Base-by-base conservation (phyloP, 2,329 filamentous ascomycete genomes). In the Trichoderma polysporum region DNA sequence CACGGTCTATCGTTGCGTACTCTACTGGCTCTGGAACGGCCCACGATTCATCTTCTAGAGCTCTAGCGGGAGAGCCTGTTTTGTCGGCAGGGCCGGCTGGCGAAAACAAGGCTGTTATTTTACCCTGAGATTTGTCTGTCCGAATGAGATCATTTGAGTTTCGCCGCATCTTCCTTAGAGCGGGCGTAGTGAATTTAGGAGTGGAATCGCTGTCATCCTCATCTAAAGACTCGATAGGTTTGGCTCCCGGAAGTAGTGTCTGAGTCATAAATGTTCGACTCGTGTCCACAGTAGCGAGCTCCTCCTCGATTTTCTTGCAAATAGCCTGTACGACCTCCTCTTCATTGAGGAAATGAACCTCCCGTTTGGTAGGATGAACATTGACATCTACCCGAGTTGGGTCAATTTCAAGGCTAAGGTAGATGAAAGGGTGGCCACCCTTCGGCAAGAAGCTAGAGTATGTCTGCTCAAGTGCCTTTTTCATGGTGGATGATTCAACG, bases 281-380 rank as follows among this genome's bases (percentile, higher is more conserved):
- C 25, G 91, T 94, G 76, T 99, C 95, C 7, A 98, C 94, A 58
- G 90, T 90, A 12, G 93, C 91, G 4, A 99, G 85, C 71, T 90
- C 90, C 9, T 87, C 84, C 61, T 91, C 87, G 25, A 99, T 91
- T 62, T 91, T 87, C 68, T 90, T 87, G 79, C 94, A 97, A 4
- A 99, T 89, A 15, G 87, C 86, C 70, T 95, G 91, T 54, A 95
- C 91, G 53, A 99, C 97, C 72, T 99, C 95, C 70, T 99, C 95
- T 76, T 99, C 95, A 69, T 98, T 97, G 25, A 99, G 84, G 73
- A 99, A 98, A 74, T 98, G 95, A 22, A 99, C 95, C 76, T 99
- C 94, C 59, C 93, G 86, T 78, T 99, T 99, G 0, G 95, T 99
- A 0, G 95, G 95, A 77, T 99, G 95, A 0, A 99, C 91, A 72